A percentile compares a stretch with the other conserved stretches of the same genome.
Conservation (phyloP, 257 asterid species). For the Paraleonurus japonicus region DNA sequence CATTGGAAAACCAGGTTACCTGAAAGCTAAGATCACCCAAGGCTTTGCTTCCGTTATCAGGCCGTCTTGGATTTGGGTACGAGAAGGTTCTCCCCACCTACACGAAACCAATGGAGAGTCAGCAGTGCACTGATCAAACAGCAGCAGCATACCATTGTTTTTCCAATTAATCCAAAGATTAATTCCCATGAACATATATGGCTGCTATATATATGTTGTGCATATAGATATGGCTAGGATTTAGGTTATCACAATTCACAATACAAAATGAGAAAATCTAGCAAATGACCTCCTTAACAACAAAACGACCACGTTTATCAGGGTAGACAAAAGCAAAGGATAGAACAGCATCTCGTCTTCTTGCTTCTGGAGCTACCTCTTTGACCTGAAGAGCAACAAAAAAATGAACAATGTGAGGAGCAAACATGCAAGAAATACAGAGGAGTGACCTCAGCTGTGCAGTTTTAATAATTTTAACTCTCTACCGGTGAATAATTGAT, state of each 20-base stretch:
- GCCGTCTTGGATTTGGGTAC: slow-evolving; percentile 71
- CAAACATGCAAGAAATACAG: neutral
- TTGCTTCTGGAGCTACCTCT: slow-evolving; percentile 96
- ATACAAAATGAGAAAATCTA: neutral
- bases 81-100: slow-evolving; percentile 86
- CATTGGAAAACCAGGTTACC: slow-evolving; percentile 38
- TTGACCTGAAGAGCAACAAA: slow-evolving; percentile 54
- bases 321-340: slow-evolving; percentile 94
- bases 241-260: neutral
- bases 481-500: neutral
- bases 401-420: neutral
- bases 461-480: neutral
- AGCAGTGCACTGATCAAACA: slow-evolving; percentile 12
- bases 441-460: neutral
- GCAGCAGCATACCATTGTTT: slow-evolving; percentile 2
- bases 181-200: neutral
- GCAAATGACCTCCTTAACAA: slow-evolving; percentile 65
- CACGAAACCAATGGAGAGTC: slow-evolving; percentile 6
- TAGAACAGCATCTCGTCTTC: slow-evolving; percentile 82
- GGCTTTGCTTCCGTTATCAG: slow-evolving; percentile 77
- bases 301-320: slow-evolving; percentile 78
- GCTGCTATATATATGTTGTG: neutral
- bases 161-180: neutral
- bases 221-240: neutral
- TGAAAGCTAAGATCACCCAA: slow-evolving; percentile 77